A percentile compares a stretch with the other conserved stretches of the same genome.
phyloP scores from a whole-genome alignment of 257 asterid species.

The Catharanthus roseus region DNA sequence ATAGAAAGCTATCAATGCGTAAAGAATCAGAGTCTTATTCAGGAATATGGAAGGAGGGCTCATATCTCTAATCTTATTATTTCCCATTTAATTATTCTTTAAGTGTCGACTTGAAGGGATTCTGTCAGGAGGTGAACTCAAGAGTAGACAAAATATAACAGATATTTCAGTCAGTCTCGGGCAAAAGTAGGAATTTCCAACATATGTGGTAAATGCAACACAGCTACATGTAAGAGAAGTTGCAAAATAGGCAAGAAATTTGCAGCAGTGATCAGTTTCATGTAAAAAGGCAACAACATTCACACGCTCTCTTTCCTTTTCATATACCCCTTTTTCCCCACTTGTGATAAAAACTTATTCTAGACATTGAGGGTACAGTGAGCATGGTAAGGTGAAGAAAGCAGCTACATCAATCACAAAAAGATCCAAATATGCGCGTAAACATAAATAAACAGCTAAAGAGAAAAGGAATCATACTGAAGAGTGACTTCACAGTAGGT shows the following conservation, averaged over 20 bases:
- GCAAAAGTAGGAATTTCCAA: background rate
- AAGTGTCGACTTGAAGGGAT: background rate
- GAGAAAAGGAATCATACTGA: conserved; percentile 52
- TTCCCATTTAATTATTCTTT: background rate
- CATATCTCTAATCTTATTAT: too few species aligned
- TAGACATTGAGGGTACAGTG: background rate
- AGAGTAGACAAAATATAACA: background rate
- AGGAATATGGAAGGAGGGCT: background rate
- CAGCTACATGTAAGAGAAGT: too few species aligned
- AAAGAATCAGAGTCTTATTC: too few species aligned
- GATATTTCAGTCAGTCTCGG: background rate
- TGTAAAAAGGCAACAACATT: background rate
- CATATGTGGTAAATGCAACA: background rate
- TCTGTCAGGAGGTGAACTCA: background rate
- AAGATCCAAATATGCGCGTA: background rate
- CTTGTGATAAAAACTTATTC: background rate
- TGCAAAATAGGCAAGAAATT: background rate
- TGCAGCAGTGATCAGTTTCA: background rate
- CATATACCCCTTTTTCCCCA: background rate
- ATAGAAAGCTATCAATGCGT: background rate
- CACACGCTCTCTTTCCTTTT: background rate
- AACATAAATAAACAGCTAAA: background rate
- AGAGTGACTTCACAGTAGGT: conserved; percentile 91
- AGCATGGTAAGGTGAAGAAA: background rate
- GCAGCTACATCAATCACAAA: background rate